Conservation (phyloP, 768 basidiomycete species). For the Tephrocybe sp. region DNA sequence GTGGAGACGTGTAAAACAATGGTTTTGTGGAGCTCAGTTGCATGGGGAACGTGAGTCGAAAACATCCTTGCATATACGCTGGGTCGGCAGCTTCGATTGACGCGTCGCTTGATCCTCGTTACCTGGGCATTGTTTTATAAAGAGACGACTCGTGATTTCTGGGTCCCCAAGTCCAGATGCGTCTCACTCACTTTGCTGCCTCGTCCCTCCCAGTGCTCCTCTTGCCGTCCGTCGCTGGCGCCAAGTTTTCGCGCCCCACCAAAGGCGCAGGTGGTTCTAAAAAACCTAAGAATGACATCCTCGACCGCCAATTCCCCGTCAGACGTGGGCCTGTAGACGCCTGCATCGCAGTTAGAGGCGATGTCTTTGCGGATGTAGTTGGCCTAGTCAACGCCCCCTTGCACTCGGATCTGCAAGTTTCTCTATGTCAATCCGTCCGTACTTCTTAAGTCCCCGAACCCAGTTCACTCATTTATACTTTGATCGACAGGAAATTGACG, state of each 20-base stretch:
- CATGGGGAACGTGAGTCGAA: too few species aligned
- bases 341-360: neutral
- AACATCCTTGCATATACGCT: too few species aligned
- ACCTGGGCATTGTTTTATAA: neutral
- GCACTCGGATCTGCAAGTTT: neutral
- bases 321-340: neutral
- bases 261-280: neutral
- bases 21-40: too few species aligned
- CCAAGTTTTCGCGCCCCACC: neutral
- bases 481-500: too few species aligned
- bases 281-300: neutral
- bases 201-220: neutral
- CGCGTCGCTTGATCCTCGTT: neutral
- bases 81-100: neutral
- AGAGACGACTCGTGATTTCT: neutral
- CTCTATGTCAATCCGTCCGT: neutral
- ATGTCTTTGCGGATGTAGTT: neutral
- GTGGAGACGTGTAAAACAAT: too few species aligned
- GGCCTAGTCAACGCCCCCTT: neutral
- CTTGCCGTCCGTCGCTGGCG: neutral
- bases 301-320: conserved; percentile 4
- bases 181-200: neutral
- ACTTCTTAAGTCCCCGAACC: too few species aligned
- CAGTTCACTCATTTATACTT: too few species aligned
- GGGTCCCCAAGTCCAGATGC: neutral